Evolutionary conservation across 2,329 filamentous ascomycete species (phyloP).

Genomic region (Davidsoniella australis): DNA sequence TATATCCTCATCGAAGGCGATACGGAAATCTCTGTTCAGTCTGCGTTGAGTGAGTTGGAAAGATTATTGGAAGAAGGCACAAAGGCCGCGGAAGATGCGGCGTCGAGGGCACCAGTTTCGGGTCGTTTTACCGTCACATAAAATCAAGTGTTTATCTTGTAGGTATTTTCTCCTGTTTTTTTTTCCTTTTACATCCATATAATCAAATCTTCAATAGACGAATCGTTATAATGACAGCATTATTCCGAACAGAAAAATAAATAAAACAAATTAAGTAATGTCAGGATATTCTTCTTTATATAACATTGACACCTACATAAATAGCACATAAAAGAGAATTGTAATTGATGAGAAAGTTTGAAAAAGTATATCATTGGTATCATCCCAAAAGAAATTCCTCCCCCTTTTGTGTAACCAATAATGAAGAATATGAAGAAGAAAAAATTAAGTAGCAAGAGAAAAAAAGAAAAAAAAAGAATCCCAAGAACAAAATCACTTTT

Average conservation of each 20-base stretch:
- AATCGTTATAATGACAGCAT: background rate
- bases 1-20: constrained; percentile 97
- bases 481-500: background rate
- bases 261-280: background rate
- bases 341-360: background rate
- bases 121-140: constrained; percentile 78
- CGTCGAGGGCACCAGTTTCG: constrained; percentile 58
- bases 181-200: background rate
- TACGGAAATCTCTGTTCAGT: constrained; percentile 79
- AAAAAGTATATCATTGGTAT: background rate
- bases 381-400: background rate
- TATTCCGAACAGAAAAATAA: background rate
- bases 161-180: background rate
- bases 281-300: background rate
- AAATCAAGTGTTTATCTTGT: constrained; percentile 11
- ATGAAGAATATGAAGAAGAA: no score
- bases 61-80: constrained; percentile 80
- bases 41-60: constrained; percentile 80
- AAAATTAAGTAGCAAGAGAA: background rate
- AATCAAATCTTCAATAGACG: background rate
- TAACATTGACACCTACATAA: background rate
- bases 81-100: constrained; percentile 73
- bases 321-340: background rate
- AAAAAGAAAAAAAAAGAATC: background rate
- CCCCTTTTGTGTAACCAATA: background rate